phyloP scores from a whole-genome alignment of 371 early-diverging fungal species.

The Syncephalastrum contaminatum region DNA sequence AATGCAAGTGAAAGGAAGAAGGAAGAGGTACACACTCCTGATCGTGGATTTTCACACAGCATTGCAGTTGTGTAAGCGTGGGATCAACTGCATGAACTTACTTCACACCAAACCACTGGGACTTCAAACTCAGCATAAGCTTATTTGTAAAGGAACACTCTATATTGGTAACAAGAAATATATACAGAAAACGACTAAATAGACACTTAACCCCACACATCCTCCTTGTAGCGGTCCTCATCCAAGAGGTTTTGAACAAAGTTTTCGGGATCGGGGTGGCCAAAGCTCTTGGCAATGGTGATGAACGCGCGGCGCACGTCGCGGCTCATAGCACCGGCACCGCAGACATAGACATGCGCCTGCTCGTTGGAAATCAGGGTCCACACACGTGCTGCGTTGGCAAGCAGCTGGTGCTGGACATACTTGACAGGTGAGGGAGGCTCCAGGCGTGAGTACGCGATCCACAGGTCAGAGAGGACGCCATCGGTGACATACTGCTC shows the following conservation, averaged over 20 bases:
- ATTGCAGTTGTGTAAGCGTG: too few relatives aligned
- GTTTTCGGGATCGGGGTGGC: conserved; percentile 32
- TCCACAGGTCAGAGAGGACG: conserved; percentile 51
- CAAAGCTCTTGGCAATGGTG: conserved; percentile 38
- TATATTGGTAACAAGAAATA: conserved; percentile 3
- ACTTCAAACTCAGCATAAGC: too few relatives aligned
- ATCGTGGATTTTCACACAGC: too few relatives aligned
- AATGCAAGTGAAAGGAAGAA: too few relatives aligned
- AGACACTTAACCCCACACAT: conserved; percentile 48
- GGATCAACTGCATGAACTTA: too few relatives aligned
- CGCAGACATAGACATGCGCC: conserved; percentile 42
- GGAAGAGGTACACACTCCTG: too few relatives aligned
- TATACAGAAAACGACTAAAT: neutral
- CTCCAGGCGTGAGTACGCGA: conserved; percentile 68
- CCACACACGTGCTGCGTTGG: conserved; percentile 37
- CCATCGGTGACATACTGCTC: conserved; percentile 46
- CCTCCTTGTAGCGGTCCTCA: conserved; percentile 43
- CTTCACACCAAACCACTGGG: too few relatives aligned
- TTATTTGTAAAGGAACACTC: too few relatives aligned
- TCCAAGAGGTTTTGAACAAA: conserved; percentile 25
- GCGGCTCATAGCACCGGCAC: conserved; percentile 45
- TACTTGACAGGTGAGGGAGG: conserved; percentile 33
- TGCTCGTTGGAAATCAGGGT: conserved; percentile 21
- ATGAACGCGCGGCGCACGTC: conserved; percentile 44
- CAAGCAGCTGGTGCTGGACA: conserved; percentile 44